Evolutionary conservation across 1,139 yeast genomes (phyloP), one percentile per base, ranked within the genome.

Genomic region (Arxiozyma telluris): DNA sequence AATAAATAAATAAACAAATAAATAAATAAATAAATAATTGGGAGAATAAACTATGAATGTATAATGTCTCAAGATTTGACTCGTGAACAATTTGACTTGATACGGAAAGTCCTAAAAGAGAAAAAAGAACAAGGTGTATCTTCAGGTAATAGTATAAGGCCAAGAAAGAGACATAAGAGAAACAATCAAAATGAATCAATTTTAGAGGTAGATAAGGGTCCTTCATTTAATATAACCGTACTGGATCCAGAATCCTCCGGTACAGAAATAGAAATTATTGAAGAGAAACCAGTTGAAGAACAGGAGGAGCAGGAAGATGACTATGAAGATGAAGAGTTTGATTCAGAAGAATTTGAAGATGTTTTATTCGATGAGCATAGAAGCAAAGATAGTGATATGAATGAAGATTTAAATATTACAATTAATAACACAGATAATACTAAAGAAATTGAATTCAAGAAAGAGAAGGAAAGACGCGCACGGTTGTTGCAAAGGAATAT

Each of bases 301-400:
- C 63, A 56, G 5, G 65, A 58, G 7, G 69, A 62, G 5, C 71
- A 67, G 2, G 65, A 59, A 1, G 66, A 60, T 9, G 70, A 64
- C 8, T 72, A 69, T 2, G 65, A 59, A 1, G 66, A 60, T 9
- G 70, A 64, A 9, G 72, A 69, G 3, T 71, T 64, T 50, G 68
- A 67, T 49, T 70, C 71, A 18, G 75, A 71, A 38, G 75, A 70
- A 2, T 73, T 68, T 56, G 77, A 74, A 57, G 78, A 76, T 56
- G 76, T 73, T 17, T 62, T 63, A 17, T 25, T 44, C 15, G 66
- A 69, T 8, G 59, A 67, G 11, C 50, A 55, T 9, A 57, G 55
- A 41, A 22, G 54, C n/a, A 44, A 41, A 21, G 53, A 58, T 1
- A 51, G 59, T 51, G 41, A 34, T 27, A 27, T 22, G 49, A 23